phyloP scores from a whole-genome alignment of 305 asterid species.

The Fraxinus platypoda region DNA sequence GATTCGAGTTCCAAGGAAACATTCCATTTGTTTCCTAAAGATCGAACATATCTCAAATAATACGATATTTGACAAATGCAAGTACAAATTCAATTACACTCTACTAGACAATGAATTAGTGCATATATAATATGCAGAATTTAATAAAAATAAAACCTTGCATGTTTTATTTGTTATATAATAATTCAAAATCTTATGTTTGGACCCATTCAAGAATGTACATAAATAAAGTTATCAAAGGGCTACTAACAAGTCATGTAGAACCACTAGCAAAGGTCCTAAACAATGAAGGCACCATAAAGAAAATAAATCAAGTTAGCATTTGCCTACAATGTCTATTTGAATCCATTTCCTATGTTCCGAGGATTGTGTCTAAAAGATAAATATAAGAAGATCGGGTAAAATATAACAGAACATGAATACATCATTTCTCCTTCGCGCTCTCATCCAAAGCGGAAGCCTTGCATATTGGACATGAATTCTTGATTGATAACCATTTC shows the following conservation, averaged over 20 bases:
- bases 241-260: background rate
- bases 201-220: background rate
- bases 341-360: slow-evolving; percentile 28
- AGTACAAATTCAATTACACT: background rate
- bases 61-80: background rate
- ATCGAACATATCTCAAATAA: background rate
- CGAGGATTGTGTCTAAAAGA: slow-evolving; percentile 29
- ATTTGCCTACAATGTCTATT: slow-evolving; percentile 21
- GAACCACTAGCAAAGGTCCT: background rate
- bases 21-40: background rate
- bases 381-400: slow-evolving; percentile 33
- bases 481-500: slow-evolving; percentile 80
- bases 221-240: background rate
- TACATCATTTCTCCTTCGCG: slow-evolving; percentile 25
- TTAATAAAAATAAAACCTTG: background rate
- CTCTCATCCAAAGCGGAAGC: slow-evolving; percentile 51
- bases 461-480: slow-evolving; percentile 74
- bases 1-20: background rate
- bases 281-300: background rate
- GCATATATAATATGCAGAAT: background rate
- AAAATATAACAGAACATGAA: slow-evolving; percentile 18
- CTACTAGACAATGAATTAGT: background rate
- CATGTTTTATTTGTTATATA: background rate
- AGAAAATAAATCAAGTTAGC: background rate
- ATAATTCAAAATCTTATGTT: background rate